Conservation (phyloP, 768 basidiomycete species). For the Daedalea quercina region DNA sequence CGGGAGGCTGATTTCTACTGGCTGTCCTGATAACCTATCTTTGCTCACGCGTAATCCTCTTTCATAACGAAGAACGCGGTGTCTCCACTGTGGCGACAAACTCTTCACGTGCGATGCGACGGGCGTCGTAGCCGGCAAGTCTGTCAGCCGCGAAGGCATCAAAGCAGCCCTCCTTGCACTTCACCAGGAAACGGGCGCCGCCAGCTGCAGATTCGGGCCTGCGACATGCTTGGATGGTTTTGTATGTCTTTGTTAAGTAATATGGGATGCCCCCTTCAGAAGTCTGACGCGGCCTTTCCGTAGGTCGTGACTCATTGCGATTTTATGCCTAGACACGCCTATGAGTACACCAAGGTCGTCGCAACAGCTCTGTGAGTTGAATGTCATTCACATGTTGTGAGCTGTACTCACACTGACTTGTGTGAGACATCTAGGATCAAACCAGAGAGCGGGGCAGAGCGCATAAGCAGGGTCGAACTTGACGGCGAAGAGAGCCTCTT, state of each 20-base stretch:
- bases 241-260: neutral
- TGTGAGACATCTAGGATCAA: too few relatives aligned
- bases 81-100: too few relatives aligned
- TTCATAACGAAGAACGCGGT: too few relatives aligned
- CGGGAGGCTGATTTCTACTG: too few relatives aligned
- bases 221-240: neutral
- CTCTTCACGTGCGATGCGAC: conserved; percentile 17
- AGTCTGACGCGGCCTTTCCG: too few relatives aligned
- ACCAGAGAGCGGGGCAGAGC: conserved; percentile 13
- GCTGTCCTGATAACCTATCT: too few relatives aligned
- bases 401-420: too few relatives aligned
- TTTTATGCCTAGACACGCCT: neutral
- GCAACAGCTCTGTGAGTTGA: neutral
- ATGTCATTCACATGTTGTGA: too few relatives aligned
- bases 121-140: conserved; percentile 15
- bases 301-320: neutral
- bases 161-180: conserved; percentile 17
- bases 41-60: too few relatives aligned
- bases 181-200: conserved; percentile 17
- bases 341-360: neutral
- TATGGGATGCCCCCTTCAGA: too few relatives aligned
- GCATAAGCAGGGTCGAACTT: conserved; percentile 14
- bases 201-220: conserved; percentile 8
- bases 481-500: conserved; percentile 17
- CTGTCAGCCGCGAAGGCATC: conserved; percentile 19